A percentile compares a stretch with the other conserved stretches of the same genome.
Conservation (phyloP, 352 stramenopile species). For the Albugo laibachii region DNA sequence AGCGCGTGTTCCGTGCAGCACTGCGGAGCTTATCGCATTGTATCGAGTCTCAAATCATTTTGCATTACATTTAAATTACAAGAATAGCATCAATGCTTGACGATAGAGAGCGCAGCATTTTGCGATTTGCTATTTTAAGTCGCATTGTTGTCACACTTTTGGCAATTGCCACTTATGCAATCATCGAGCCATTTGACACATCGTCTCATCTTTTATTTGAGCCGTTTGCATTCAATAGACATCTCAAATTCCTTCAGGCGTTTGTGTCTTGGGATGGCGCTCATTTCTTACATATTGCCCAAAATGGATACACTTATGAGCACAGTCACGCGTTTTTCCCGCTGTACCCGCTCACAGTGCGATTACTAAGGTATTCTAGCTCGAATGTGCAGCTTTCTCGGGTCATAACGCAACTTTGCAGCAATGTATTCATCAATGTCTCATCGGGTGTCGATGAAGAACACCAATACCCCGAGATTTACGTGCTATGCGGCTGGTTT, state of each 20-base stretch:
- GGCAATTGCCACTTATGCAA: slow-evolving; percentile 15
- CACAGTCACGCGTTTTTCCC: slow-evolving; percentile 74
- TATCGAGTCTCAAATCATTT: too few relatives aligned
- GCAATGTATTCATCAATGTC: too few relatives aligned
- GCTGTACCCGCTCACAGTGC: slow-evolving; percentile 39
- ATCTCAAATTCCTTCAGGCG: slow-evolving; percentile 11
- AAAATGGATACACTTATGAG: slow-evolving; percentile 65
- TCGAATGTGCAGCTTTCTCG: background rate
- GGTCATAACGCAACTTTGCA: too few relatives aligned
- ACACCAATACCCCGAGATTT: slow-evolving; percentile 5
- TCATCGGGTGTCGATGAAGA: slow-evolving; percentile 7
- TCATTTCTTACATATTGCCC: slow-evolving; percentile 57
- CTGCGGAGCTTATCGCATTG: too few relatives aligned
- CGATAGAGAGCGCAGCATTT: slow-evolving; percentile 12
- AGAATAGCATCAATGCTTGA: too few relatives aligned
- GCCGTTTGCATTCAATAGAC: slow-evolving; percentile 10
- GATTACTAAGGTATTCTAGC: slow-evolving; percentile 5
- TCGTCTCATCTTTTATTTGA: slow-evolving; percentile 13
- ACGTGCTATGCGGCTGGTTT: slow-evolving; percentile 17
- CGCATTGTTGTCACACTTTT: slow-evolving; percentile 26
- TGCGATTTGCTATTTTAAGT: slow-evolving; percentile 24
- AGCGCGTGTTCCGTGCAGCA: too few relatives aligned
- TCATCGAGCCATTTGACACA: slow-evolving; percentile 51
- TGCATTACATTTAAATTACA: too few relatives aligned
- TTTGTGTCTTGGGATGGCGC: slow-evolving; percentile 76